Percentiles rank a stretch among this genome's conserved stretches.
phyloP scores from a whole-genome alignment of 345 rosid species.

The Kernera saxatilis region DNA sequence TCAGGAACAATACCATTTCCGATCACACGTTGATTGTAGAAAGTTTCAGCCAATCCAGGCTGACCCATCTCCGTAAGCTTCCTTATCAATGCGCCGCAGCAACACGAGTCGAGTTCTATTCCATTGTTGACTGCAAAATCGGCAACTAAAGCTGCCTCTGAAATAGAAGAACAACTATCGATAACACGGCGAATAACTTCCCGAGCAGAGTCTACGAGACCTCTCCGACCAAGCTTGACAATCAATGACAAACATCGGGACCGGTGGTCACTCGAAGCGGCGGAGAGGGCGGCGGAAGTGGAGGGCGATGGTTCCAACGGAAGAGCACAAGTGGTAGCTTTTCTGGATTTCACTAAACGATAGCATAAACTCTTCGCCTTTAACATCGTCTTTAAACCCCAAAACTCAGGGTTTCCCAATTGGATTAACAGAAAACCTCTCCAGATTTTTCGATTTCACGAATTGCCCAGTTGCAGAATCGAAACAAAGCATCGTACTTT shows the following conservation, averaged over 20 bases:
- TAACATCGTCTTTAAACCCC: constrained; percentile 25
- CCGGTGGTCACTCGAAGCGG: constrained; percentile 30
- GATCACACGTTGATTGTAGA: constrained; percentile 35
- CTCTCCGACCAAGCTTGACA: constrained; percentile 39
- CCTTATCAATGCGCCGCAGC: constrained; percentile 32
- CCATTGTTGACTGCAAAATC: constrained; percentile 40
- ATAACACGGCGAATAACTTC: constrained; percentile 41
- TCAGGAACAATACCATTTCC: constrained; percentile 42
- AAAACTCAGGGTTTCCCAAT: constrained; percentile 1
- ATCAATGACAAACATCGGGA: constrained; percentile 42
- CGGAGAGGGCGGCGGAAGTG: neutral
- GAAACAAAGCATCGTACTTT: constrained; percentile 11
- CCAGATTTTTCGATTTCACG: constrained; percentile 10
- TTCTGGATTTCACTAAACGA: constrained; percentile 31
- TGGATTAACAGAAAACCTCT: constrained; percentile 5
- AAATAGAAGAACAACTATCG: constrained; percentile 28
- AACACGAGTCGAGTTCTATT: constrained; percentile 36
- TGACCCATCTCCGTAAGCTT: constrained; percentile 43
- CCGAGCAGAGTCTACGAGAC: constrained; percentile 38
- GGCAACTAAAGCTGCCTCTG: constrained; percentile 36
- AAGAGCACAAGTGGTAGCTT: constrained; percentile 33
- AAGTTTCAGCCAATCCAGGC: constrained; percentile 34
- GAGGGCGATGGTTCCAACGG: constrained; percentile 25
- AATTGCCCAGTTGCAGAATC: neutral
- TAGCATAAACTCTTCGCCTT: constrained; percentile 15